These are phyloP conservation scores for Arctium lappa DNA, from an alignment of 129 eudicot genomes.

Conservation along the genomic window DNA sequence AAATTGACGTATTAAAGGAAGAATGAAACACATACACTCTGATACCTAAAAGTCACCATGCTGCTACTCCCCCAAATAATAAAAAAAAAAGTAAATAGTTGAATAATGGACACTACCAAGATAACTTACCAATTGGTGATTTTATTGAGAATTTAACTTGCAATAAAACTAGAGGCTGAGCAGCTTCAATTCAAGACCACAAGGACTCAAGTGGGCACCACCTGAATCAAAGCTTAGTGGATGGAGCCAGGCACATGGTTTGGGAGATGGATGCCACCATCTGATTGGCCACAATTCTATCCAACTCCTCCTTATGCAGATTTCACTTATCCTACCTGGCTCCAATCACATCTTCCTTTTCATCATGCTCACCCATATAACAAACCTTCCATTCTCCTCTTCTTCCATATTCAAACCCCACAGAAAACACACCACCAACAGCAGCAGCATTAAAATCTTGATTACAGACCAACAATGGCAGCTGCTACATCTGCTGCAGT, in stretches of 20 bases:
- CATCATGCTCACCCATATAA: constrained; percentile 36
- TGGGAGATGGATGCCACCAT: constrained; percentile 14
- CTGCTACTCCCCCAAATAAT: no score
- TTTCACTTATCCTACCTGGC: constrained; percentile 69
- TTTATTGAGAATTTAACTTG: constrained; percentile 6
- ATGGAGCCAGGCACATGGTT: constrained; percentile 12
- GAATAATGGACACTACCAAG: not conserved
- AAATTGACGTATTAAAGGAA: no score
- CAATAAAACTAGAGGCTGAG: constrained; percentile 11
- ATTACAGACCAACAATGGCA: constrained; percentile 23
- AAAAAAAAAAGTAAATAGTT: not conserved
- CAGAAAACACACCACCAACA: not conserved
- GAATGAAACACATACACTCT: no score
- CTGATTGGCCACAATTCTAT: constrained; percentile 38
- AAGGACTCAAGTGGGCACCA: constrained; percentile 36
- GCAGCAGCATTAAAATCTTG: not conserved
- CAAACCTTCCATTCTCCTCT: constrained; percentile 7
- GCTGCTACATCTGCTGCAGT: constrained; percentile 79
- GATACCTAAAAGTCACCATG: no score
- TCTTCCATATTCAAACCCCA: constrained; percentile 21
- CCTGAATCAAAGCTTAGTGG: not conserved
- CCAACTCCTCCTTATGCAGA: constrained; percentile 32
- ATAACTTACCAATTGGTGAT: not conserved
- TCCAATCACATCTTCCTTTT: constrained; percentile 30
- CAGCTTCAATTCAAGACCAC: constrained; percentile 29